Evolutionary conservation across 1,284 basidiomycete species (phyloP).

Genomic region (Athelia psychrophila): DNA sequence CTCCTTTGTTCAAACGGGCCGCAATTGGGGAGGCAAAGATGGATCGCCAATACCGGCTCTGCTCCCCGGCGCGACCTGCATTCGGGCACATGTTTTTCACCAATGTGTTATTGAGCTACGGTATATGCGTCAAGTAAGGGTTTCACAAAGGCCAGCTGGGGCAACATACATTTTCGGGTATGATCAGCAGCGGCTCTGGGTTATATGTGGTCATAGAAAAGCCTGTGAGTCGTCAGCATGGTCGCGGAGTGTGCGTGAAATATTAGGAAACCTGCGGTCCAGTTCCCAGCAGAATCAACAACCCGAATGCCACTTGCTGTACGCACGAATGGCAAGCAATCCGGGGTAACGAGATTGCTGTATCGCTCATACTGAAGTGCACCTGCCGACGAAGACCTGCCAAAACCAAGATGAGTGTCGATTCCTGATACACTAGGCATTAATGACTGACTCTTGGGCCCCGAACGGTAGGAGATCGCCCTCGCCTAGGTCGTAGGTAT

Average conservation of each 20-base stretch:
- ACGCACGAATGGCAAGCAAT: constrained; percentile 62
- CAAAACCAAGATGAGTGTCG: constrained; percentile 2
- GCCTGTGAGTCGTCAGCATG: constrained; percentile 42
- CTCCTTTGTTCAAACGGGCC: constrained; percentile 55
- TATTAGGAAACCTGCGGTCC: constrained; percentile 54
- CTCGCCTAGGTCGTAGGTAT: constrained; percentile 54
- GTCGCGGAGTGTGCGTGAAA: constrained; percentile 36
- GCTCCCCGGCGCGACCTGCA: too few relatives aligned
- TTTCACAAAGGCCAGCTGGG: constrained; percentile 1
- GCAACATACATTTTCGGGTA: constrained; percentile 37
- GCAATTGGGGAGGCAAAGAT: constrained; percentile 57
- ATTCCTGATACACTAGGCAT: not conserved
- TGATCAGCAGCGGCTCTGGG: constrained; percentile 48
- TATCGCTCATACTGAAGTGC: constrained; percentile 51
- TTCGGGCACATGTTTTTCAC: constrained; percentile 68
- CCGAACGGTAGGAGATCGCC: constrained; percentile 70
- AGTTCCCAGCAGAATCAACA: constrained; percentile 65
- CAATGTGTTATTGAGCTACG: constrained; percentile 71
- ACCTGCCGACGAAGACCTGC: constrained; percentile 51
- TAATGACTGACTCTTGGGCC: constrained; percentile 59
- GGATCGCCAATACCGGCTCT: constrained; percentile 50
- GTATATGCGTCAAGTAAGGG: constrained; percentile 6
- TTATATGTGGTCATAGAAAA: constrained; percentile 32
- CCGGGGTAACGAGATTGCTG: constrained; percentile 36
- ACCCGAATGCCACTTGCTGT: constrained; percentile 62